phyloP scores from a whole-genome alignment of 1,139 yeast species.

The Candida tetrigidarum region DNA sequence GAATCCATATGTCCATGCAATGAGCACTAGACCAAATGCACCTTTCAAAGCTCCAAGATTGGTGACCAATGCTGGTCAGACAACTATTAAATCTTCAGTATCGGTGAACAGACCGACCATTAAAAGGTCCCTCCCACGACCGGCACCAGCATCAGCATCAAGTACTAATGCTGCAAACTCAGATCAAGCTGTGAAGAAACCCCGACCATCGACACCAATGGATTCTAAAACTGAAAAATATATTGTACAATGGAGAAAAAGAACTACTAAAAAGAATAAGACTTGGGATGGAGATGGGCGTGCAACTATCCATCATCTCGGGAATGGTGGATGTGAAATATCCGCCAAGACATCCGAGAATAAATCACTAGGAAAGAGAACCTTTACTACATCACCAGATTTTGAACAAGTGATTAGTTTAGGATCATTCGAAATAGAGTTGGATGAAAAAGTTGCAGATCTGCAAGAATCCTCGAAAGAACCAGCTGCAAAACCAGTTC shows the following conservation, averaged over 20 bases:
- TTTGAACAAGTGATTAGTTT: constrained; percentile 48
- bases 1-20: not conserved
- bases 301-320: constrained; percentile 28
- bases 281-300: constrained; percentile 96
- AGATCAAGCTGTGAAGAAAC: constrained; percentile 4
- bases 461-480: constrained; percentile 9
- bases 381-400: constrained; percentile 13
- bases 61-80: constrained; percentile 9
- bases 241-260: constrained; percentile 70
- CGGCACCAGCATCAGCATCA: not conserved
- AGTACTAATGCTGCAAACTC: constrained; percentile 3
- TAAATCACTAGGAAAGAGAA: constrained; percentile 23
- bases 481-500: constrained; percentile 8
- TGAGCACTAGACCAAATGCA: constrained; percentile 28
- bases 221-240: constrained; percentile 20
- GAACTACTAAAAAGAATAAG: constrained; percentile 76
- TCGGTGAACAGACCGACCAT: not conserved
- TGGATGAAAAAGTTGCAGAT: constrained; percentile 44
- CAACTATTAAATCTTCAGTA: not conserved
- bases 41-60: constrained; percentile 44
- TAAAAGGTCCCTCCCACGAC: not conserved
- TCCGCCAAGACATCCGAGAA: constrained; percentile 21
- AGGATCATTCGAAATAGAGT: constrained; percentile 58
- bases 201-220: constrained; percentile 1
- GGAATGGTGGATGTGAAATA: constrained; percentile 14